Conservation (phyloP, 1,139 yeast genomes). For the Protomyces gravidus region DNA sequence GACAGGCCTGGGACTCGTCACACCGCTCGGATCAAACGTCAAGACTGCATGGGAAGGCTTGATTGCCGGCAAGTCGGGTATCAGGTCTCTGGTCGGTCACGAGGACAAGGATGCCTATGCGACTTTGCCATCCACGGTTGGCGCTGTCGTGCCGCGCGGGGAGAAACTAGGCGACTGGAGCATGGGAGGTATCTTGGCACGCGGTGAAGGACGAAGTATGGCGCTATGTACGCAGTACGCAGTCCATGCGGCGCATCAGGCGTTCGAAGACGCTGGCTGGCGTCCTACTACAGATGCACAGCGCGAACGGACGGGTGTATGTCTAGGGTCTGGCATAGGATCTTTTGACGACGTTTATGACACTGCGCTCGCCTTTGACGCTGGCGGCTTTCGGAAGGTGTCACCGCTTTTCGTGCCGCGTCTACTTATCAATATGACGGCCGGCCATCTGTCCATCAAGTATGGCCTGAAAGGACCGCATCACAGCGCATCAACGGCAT, state of each 20-base stretch:
- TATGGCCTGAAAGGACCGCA: constrained; percentile 69
- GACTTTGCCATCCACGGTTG: constrained; percentile 65
- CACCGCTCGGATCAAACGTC: constrained; percentile 77
- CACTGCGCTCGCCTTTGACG: constrained; percentile 51
- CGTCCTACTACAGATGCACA: constrained; percentile 43
- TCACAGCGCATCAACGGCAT: constrained; percentile 87
- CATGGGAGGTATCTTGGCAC: constrained; percentile 37
- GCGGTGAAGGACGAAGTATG: constrained; percentile 10
- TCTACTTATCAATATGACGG: constrained; percentile 86
- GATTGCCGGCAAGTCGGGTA: constrained; percentile 39
- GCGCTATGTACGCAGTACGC: constrained; percentile 18
- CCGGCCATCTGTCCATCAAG: constrained; percentile 80
- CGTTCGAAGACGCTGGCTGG: constrained; percentile 63
- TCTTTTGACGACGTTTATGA: constrained; percentile 71
- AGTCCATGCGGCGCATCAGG: constrained; percentile 40
- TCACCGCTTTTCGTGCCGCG: constrained; percentile 85
- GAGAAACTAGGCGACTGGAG: constrained; percentile 45
- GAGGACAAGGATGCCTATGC: constrained; percentile 51
- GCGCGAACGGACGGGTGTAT: constrained; percentile 57
- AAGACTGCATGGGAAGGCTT: constrained; percentile 42
- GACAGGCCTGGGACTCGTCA: constrained; percentile 74
- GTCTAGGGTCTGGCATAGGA: constrained; percentile 92
- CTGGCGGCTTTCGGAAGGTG: constrained; percentile 62
- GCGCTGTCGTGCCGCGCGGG: constrained; percentile 68
- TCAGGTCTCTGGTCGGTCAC: constrained; percentile 41